Conservation (phyloP, 2,329 filamentous ascomycete genomes). For the Beauveria sp. region DNA sequence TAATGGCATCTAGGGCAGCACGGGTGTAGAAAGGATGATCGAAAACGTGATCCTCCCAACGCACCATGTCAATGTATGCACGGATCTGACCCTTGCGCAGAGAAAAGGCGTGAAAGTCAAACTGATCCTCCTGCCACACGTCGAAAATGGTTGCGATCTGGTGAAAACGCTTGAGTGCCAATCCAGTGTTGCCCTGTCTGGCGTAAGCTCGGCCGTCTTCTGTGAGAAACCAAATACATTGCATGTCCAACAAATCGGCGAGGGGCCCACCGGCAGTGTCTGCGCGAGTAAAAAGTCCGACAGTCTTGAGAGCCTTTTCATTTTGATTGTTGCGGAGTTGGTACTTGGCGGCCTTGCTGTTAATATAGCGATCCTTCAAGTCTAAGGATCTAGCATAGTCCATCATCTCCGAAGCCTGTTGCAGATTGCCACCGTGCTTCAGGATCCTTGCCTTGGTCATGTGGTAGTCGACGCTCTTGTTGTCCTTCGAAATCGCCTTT, state of each 20-base stretch:
- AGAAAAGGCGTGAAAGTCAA: constrained; percentile 97
- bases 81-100: constrained; percentile 93
- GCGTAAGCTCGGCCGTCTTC: constrained; percentile 89
- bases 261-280: constrained; percentile 83
- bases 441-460: constrained; percentile 94
- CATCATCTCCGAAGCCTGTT: constrained; percentile 80
- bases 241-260: constrained; percentile 92
- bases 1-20: constrained; percentile 72
- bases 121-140: constrained; percentile 96
- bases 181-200: constrained; percentile 70
- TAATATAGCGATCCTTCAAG: constrained; percentile 90
- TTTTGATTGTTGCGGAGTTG: constrained; percentile 88
- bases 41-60: constrained; percentile 86
- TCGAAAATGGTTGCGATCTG: constrained; percentile 89
- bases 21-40: constrained; percentile 90
- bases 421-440: constrained; percentile 77
- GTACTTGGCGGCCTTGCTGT: constrained; percentile 96
- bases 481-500: constrained; percentile 70
- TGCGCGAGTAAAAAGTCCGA: constrained; percentile 89
- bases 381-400: constrained; percentile 79
- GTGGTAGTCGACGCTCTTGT: constrained; percentile 80
- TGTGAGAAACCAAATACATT: constrained; percentile 93
- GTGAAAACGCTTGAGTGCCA: constrained; percentile 89
- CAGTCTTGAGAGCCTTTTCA: constrained; percentile 75
- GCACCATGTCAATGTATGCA: constrained; percentile 91